These are phyloP conservation scores for Exophiala spinifera DNA, from an alignment of 2,329 filamentous ascomycete genomes.

Conservation along the genomic window DNA sequence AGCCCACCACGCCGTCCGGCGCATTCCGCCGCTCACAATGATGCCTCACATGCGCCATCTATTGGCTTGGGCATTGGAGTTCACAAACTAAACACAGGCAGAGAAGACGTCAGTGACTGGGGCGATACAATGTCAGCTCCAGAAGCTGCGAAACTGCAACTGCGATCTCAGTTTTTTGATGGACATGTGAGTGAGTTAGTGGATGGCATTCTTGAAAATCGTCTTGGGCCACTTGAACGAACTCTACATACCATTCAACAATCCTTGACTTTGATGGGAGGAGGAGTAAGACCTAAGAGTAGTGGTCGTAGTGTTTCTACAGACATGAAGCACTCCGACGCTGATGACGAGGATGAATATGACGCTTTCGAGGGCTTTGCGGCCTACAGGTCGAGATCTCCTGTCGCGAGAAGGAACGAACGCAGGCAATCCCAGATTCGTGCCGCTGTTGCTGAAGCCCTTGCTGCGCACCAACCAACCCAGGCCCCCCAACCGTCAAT, in stretches of 20 bases:
- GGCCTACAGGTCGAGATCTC: constrained; percentile 69
- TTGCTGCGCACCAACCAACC: constrained; percentile 47
- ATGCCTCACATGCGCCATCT: constrained; percentile 55
- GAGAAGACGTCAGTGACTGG: constrained; percentile 69
- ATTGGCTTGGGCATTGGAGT: constrained; percentile 61
- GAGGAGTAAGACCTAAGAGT: constrained; percentile 55
- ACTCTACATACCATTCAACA: constrained; percentile 73
- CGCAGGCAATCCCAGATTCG: constrained; percentile 57
- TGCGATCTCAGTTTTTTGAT: constrained; percentile 84
- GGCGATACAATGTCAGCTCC: constrained; percentile 78
- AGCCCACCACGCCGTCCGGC: constrained; percentile 58
- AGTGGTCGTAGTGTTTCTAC: constrained; percentile 65
- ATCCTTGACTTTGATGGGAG: constrained; percentile 59
- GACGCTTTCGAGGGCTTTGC: constrained; percentile 44
- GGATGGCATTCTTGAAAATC: constrained; percentile 69
- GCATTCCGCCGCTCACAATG: constrained; percentile 6
- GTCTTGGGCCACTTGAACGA: constrained; percentile 76
- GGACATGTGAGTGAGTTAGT: constrained; percentile 84
- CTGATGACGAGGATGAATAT: constrained; percentile 87
- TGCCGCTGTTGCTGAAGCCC: constrained; percentile 62
- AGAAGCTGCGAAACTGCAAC: constrained; percentile 78
- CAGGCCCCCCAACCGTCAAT: constrained; percentile 30
- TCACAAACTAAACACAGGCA: constrained; percentile 60
- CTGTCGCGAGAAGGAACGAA: constrained; percentile 63
- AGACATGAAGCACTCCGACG: constrained; percentile 76